Conservation (phyloP, 1,139 yeast species). For the Kodamaea plutei region DNA sequence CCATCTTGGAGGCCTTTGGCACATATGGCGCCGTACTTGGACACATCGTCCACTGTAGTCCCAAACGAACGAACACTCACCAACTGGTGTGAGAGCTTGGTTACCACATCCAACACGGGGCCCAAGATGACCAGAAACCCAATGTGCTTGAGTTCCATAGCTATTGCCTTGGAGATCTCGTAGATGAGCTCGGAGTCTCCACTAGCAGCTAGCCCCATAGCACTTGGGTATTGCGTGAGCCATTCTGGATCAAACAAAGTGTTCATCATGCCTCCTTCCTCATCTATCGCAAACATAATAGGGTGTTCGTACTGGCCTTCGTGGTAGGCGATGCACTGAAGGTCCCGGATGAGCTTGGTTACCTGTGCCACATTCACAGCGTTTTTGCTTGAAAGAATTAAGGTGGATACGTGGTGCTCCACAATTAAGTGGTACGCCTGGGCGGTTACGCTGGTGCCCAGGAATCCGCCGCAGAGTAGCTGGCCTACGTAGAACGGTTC, state of each 20-base stretch:
- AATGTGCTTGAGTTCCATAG: constrained; percentile 47
- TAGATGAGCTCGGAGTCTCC: constrained; percentile 49
- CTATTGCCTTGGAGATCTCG: constrained; percentile 54
- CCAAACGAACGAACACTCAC: constrained; percentile 66
- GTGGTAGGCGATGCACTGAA: constrained; percentile 52
- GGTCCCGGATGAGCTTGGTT: constrained; percentile 46
- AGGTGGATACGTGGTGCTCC: constrained; percentile 52
- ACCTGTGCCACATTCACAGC: constrained; percentile 50
- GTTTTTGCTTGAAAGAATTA: constrained; percentile 55
- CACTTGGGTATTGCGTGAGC: constrained; percentile 60
- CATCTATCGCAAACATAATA: constrained; percentile 36
- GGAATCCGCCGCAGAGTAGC: constrained; percentile 60
- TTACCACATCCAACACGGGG: constrained; percentile 61
- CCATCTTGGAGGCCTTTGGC: constrained; percentile 55
- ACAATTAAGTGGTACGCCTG: constrained; percentile 55
- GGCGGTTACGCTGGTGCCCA: constrained; percentile 52
- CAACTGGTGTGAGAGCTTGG: constrained; percentile 53
- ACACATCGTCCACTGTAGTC: constrained; percentile 56
- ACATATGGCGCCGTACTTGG: constrained; percentile 51
- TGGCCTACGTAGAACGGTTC: constrained; percentile 39
- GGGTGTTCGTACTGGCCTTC: constrained; percentile 54
- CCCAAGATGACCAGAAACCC: constrained; percentile 60
- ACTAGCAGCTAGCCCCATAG: constrained; percentile 63
- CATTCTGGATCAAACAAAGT: constrained; percentile 50
- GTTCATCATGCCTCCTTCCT: constrained; percentile 48